Base-by-base conservation (phyloP, 2,329 filamentous ascomycete genomes). In the Trichoderma cornu-damae region DNA sequence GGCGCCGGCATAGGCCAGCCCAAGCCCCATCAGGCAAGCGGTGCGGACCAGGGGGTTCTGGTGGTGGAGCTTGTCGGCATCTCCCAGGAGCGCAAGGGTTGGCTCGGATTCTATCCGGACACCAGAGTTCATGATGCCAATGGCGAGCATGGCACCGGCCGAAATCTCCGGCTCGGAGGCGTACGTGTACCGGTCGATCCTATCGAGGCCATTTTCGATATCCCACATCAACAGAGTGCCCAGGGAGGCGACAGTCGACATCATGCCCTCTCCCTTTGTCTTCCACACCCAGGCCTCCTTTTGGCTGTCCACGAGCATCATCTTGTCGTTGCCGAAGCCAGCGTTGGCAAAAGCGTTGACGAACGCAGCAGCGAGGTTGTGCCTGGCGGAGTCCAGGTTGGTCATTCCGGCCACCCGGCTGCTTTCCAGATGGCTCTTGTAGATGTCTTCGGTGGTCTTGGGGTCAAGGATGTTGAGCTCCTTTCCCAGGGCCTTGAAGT, bases 241-340 rank as follows among this genome's bases (percentile, higher is more conserved):
- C 64, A 96, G 76, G 0, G 94, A 97, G 4, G 95, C 95, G 37
- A 95, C 89, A 0, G 93, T 96, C 1, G 94, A 97, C 74, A 96
- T 82, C 91, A 96, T 96, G 62, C 94, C 94, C 67, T 96, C 92
- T 40, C 95, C 91, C 75, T 99, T 99, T 18, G 95, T 97, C 79
- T 97, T 99, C 90, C 91, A 99, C 4, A 99, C 90, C 93, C 94
- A 99, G 62, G 88, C 89, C 66, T 88, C 86, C 77, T 96, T 95
- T 62, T 91, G 87, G 59, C 89, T 87, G 18, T 94, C 88, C 40
- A 90, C 87, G 58, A 97, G 79, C 93, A 99, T 96, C 84, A 99
- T 88, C 79, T 96, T 97, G 73, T 99, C 94, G 58, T 92, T 89
- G 42, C 91, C 89, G 66, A 91, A 99, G 30, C 94, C 94, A 53